Base-by-base conservation (phyloP, 2,329 filamentous ascomycete genomes). In the Penicillium capsulatum region DNA sequence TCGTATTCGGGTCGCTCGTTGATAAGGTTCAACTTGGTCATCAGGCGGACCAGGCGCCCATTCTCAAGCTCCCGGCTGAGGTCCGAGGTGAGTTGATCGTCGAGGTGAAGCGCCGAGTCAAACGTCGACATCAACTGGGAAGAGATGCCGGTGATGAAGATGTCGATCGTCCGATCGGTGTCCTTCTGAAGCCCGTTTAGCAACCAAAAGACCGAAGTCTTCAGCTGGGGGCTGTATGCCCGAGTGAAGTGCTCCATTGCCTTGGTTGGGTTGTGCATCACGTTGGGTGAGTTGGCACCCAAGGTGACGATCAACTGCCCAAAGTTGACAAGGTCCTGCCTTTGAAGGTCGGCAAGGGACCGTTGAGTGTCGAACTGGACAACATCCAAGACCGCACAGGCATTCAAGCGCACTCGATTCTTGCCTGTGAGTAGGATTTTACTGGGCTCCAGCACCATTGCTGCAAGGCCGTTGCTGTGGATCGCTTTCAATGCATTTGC, bases 391-490 rank as follows among this genome's bases (percentile, higher is more conserved):
- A 98, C 83, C 2, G 83, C 85, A 64, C 91, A 97, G 11, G 85
- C 89, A 57, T 86, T 91, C 29, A 98, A 73, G 20, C 91, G 83
- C 47, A 98, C 80, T 20, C 90, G 84, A 59, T 91, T 92, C 67
- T 91, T 95, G 31, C 88, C 85, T 0, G 91, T 96, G 15, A 97
- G 61, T 11, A 98, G 76, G 41, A 98, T 83, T 63, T 97, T 97
- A 66, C 80, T 91, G 9, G 86, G 76, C 43, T 92, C 87, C 31
- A 98, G 80, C 36, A 91, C 84, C 34, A 90, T 79, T 26, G 90
- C 91, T 15, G 92, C 91, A 28, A 97, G 73, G 14, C 86, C 85
- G 39, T 77, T 79, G 9, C 76, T 75, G 60, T 98, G 92, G 27
- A 98, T 91, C 0, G 85, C 78, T 59, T 87, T 91, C 24, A 98